Evolutionary conservation across 768 basidiomycete species (phyloP), one percentile per base, ranked within the genome.

Genomic region (Rhizopogon roseolus): DNA sequence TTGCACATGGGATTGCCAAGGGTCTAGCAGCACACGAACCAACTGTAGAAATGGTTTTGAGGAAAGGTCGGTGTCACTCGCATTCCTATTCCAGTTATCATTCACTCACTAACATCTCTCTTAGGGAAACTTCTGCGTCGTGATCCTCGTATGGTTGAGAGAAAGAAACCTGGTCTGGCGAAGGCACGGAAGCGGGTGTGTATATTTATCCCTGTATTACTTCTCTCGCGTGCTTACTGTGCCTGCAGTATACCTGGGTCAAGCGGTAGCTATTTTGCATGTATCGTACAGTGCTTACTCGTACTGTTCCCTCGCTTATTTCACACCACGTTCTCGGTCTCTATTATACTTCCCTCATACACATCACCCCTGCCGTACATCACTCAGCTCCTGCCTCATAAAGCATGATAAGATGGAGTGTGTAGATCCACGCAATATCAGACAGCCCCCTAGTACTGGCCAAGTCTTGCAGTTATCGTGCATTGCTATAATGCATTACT

Each of bases 101-200:
- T 34, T 4, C 11, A 46, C 16, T 22, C 43, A 50, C 48, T 54
- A 32, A 38, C 19, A 17, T 29, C 6, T 44, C 17, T 52, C 42
- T 16, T 65, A 97, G 95, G 90, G 55, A 88, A 92, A 75, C 74
- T 95, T 44, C 71, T 93, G 54, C 83, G 84, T 68, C 85, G 95
- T 62, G 96, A 99, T 76, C 93, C 94, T 43, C 88, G 97, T 71
- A 91, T 96, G 91, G 95, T 97, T 29, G 96, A 99, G 73, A 81
- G 96, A 62, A 99, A 99, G 76, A 99, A 99, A 81, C 91, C 96
- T 14, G 92, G 92, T 54, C 70, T 84, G 63, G 83, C 88, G 55
- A 97, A 97, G 76, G 93, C 96, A 55, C 85, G 95, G 71, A 94
- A 95, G 74, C 80, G 80, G 74, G 93, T 94, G 70, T 41, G 90